These are phyloP conservation scores for Suillus brevipes DNA, from an alignment of 768 basidiomycete genomes.

Conservation along the genomic window DNA sequence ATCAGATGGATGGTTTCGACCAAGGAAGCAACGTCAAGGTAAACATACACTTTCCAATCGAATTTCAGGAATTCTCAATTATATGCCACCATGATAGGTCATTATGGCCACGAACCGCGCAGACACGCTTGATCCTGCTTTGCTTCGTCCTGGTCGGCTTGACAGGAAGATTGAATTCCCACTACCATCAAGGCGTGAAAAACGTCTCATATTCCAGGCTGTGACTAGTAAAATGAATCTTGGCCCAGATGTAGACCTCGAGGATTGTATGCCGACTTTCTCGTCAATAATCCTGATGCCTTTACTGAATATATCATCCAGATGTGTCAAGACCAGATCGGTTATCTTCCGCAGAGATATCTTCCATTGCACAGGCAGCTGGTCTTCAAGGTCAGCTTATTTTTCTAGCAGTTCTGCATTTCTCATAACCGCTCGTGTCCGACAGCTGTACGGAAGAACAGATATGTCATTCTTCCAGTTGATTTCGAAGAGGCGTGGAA, in stretches of 20 bases:
- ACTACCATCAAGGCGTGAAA: constrained; percentile 88
- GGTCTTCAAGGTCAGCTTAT: constrained; percentile 80
- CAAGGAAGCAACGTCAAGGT: constrained; percentile 99
- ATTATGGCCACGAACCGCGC: constrained; percentile 99
- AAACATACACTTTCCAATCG: constrained; percentile 3
- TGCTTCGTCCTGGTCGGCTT: constrained; percentile 95
- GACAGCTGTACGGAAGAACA: constrained; percentile 93
- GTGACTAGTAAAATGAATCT: constrained; percentile 97
- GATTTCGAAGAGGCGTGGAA: constrained; percentile 99
- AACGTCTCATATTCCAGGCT: constrained; percentile 97
- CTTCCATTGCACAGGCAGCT: constrained; percentile 94
- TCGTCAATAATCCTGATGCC: constrained; percentile 6
- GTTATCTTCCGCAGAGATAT: constrained; percentile 92
- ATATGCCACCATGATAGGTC: constrained; percentile 53
- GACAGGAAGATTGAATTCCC: constrained; percentile 99
- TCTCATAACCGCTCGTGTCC: neutral
- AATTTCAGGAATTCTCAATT: neutral
- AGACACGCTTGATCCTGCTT: constrained; percentile 95
- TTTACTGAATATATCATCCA: constrained; percentile 32
- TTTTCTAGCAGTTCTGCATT: neutral
- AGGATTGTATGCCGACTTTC: constrained; percentile 77
- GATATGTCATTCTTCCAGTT: constrained; percentile 93
- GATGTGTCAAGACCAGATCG: constrained; percentile 97
- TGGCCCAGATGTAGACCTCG: constrained; percentile 94
- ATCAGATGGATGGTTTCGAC: constrained; percentile 99